A percentile compares a stretch with the other conserved stretches of the same genome.
These are phyloP conservation scores for Peribolospora baueri DNA, from an alignment of 768 basidiomycete genomes.

Conservation along the genomic window DNA sequence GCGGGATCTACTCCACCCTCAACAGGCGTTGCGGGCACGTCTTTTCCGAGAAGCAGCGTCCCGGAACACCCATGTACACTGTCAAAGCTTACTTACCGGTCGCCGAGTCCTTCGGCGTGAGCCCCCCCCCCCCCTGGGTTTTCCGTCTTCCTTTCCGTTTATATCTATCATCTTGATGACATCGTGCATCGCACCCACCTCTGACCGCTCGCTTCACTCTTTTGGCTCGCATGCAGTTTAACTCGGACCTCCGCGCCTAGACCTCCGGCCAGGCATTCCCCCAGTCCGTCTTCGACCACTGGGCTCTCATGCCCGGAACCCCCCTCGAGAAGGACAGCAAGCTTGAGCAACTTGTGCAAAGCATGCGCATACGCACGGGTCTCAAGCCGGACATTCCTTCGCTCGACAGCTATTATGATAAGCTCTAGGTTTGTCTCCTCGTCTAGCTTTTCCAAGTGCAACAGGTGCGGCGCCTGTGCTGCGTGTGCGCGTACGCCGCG, in stretches of 20 bases:
- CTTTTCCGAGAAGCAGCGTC: constrained; percentile 86
- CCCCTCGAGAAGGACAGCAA: constrained; percentile 58
- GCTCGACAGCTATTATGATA: constrained; percentile 51
- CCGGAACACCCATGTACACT: constrained; percentile 94
- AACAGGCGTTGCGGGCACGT: constrained; percentile 98
- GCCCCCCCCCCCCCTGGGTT: not conserved
- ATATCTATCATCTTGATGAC: too few species aligned
- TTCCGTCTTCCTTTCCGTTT: not conserved
- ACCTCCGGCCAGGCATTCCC: constrained; percentile 98
- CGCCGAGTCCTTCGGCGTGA: constrained; percentile 33
- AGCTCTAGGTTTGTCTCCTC: constrained; percentile 27
- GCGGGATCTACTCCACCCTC: constrained; percentile 43
- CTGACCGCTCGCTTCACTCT: too few species aligned
- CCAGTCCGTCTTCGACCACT: constrained; percentile 56
- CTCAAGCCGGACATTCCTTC: constrained; percentile 78
- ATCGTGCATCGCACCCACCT: too few species aligned
- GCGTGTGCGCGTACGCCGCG: too few species aligned
- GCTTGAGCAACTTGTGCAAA: constrained; percentile 56
- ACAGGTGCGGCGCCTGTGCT: too few species aligned
- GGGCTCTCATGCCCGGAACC: constrained; percentile 24
- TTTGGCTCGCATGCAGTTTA: constrained; percentile 20
- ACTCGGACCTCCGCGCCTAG: constrained; percentile 80
- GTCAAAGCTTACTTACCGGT: constrained; percentile 92
- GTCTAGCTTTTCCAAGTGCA: too few species aligned
- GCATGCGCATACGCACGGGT: constrained; percentile 78